Base-by-base conservation (phyloP, 495 filamentous ascomycete genomes). In the Aspergillus homomorphus region DNA sequence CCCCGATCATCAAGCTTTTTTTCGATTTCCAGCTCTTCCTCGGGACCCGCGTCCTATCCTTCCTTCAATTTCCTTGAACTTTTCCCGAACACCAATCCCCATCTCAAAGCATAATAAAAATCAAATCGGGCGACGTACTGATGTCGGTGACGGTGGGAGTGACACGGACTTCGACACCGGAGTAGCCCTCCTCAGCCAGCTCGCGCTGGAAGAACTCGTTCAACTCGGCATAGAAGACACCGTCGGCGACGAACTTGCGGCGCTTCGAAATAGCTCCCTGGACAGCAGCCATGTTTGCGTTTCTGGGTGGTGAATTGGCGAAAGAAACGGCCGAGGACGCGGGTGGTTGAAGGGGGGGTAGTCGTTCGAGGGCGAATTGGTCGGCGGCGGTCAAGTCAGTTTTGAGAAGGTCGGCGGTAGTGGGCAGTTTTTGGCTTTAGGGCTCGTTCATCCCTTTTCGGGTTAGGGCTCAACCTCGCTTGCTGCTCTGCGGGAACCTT, bases 191-290 rank as follows among this genome's bases (percentile, higher is more conserved):
- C 85, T 98, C 93, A 75, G 93, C 93, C 74, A 98, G 84, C 83
- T 98, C 94, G 77, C 95, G 93, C 84, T 97, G 95, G 91, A 98
- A 98, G 89, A 98, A 98, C 83, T 98, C 94, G 88, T 98, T 98
- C 79, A 98, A 81, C 82, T 98, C 94, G 82, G 95, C 95, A 79
- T 97, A 98, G 89, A 98, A 98, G 76, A 98, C 95, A 82, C 94
- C 95, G 79, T 98, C 95, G 73, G 95, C 95, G 78, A 98, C 92
- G 86, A 98, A 98, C 89, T 98, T 98, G 82, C 94, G 88, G 75
- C 91, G 87, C 89, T 98, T 98, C 73, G 93, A 97, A 79, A 89
- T 87, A 75, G 84, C 82, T 74, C 82, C 84, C 75, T 85, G 84
- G 68, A 84, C 80, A 75, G 82, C 80, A 69, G 82, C 81, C 86